A percentile compares a stretch with the other conserved stretches of the same genome.
Conservation (phyloP, 371 early-diverging fungal genomes). For the Mucor sp. region DNA sequence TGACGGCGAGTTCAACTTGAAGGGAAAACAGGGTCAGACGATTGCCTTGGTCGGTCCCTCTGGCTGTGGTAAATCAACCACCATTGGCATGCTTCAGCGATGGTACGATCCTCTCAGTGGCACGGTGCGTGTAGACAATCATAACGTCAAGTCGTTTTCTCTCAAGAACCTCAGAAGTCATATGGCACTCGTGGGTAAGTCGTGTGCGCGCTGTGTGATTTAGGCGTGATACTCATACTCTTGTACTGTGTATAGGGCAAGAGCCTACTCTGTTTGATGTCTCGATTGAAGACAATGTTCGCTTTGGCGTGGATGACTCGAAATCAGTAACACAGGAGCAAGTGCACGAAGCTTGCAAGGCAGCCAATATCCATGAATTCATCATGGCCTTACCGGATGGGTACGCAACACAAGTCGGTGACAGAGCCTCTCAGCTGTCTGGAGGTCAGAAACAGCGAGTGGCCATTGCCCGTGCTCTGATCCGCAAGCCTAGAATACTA, state of each 20-base stretch:
- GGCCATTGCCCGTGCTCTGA: slow-evolving; percentile 69
- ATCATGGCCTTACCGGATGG: slow-evolving; percentile 69
- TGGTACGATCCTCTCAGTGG: slow-evolving; percentile 82
- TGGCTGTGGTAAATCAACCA: slow-evolving; percentile 89
- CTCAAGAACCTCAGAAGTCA: slow-evolving; percentile 66
- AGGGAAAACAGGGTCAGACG: slow-evolving; percentile 71
- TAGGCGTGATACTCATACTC: too few relatives aligned
- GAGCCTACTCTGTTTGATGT: slow-evolving; percentile 84
- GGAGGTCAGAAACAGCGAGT: slow-evolving; percentile 81
- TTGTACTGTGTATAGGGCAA: slow-evolving; percentile 41
- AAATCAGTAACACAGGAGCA: slow-evolving; percentile 50
- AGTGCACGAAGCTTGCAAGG: slow-evolving; percentile 62
- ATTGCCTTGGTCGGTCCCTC: slow-evolving; percentile 87
- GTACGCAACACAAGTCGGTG: slow-evolving; percentile 82
- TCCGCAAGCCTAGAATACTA: slow-evolving; percentile 85
- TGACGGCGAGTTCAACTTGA: slow-evolving; percentile 68
- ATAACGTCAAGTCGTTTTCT: slow-evolving; percentile 63
- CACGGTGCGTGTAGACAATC: slow-evolving; percentile 64
- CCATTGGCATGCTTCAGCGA: slow-evolving; percentile 82
- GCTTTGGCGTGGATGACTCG: slow-evolving; percentile 59
- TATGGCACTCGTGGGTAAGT: slow-evolving; percentile 74
- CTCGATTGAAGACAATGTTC: slow-evolving; percentile 83
- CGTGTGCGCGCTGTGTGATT: too few relatives aligned
- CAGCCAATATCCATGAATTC: slow-evolving; percentile 82
- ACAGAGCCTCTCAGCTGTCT: slow-evolving; percentile 70